Evolutionary conservation across 2,329 filamentous ascomycete genomes (phyloP).

Genomic region (Diaporthe citrichinensis): DNA sequence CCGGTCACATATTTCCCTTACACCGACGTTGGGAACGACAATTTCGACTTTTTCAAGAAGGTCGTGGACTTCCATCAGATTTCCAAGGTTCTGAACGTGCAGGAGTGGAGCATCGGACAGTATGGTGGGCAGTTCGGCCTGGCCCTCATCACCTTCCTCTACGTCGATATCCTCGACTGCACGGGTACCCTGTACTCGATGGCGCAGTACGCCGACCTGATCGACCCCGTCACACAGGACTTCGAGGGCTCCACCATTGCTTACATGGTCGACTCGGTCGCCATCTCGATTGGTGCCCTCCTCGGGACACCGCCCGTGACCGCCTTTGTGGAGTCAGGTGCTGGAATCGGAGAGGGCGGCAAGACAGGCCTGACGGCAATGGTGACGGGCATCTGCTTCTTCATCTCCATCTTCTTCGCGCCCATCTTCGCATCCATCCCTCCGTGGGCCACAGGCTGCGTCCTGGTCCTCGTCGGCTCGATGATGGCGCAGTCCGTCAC

Average conservation of each 20-base stretch:
- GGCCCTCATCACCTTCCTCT: conserved; percentile 89
- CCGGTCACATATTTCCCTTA: conserved; percentile 86
- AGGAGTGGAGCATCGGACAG: conserved; percentile 79
- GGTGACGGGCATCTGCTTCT: conserved; percentile 77
- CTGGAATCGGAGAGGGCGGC: conserved; percentile 82
- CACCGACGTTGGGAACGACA: conserved; percentile 75
- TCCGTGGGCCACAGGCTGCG: conserved; percentile 83
- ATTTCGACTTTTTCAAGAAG: conserved; percentile 89
- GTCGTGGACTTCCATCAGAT: conserved; percentile 90
- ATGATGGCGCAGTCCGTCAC: conserved; percentile 86
- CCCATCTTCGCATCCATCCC: conserved; percentile 84
- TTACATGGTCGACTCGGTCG: conserved; percentile 82
- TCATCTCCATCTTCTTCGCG: conserved; percentile 81
- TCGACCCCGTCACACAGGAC: conserved; percentile 86
- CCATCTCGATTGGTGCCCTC: conserved; percentile 82
- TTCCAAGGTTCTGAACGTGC: conserved; percentile 75
- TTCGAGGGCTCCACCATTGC: conserved; percentile 89
- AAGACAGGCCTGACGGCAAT: conserved; percentile 81
- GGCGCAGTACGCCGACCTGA: conserved; percentile 85
- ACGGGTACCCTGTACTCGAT: conserved; percentile 92
- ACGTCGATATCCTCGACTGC: conserved; percentile 90
- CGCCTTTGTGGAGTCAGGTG: conserved; percentile 81
- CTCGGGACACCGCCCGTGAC: conserved; percentile 80
- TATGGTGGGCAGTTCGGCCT: conserved; percentile 84
- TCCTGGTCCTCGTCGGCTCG: conserved; percentile 85